Evolutionary conservation across 2,329 filamentous ascomycete species (phyloP).

Genomic region (Diplodia scrobiculata): DNA sequence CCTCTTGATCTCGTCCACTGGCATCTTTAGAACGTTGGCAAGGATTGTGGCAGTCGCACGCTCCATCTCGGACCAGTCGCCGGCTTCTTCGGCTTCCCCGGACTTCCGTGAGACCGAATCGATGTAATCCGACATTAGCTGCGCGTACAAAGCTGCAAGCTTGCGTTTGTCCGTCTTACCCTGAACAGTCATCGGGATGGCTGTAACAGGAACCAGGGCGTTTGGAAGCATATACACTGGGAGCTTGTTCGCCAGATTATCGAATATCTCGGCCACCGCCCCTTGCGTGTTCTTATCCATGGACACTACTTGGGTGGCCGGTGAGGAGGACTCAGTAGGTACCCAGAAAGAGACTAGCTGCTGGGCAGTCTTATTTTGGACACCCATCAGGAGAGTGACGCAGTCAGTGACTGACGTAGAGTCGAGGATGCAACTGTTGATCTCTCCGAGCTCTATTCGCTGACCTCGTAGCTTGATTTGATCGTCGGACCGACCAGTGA

Average conservation of each 20-base stretch:
- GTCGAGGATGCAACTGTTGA: slow-evolving; percentile 64
- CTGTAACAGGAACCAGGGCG: slow-evolving; percentile 68
- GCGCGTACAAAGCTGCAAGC: slow-evolving; percentile 55
- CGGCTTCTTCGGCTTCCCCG: slow-evolving; percentile 41
- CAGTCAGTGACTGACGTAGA: slow-evolving; percentile 61
- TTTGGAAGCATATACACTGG: slow-evolving; percentile 80
- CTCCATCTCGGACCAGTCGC: slow-evolving; percentile 61
- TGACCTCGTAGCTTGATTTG: slow-evolving; percentile 83
- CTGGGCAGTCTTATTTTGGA: slow-evolving; percentile 50
- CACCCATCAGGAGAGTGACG: slow-evolving; percentile 61
- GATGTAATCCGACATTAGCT: slow-evolving; percentile 53
- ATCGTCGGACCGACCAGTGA: slow-evolving; percentile 72
- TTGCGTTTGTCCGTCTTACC: slow-evolving; percentile 69
- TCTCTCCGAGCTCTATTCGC: slow-evolving; percentile 75
- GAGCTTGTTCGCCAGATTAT: slow-evolving; percentile 58
- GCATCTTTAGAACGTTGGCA: slow-evolving; percentile 53
- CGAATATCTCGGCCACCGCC: slow-evolving; percentile 53
- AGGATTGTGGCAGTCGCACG: slow-evolving; percentile 58
- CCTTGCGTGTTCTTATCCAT: slow-evolving; percentile 39
- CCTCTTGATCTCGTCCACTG: slow-evolving; percentile 55
- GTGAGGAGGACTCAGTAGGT: slow-evolving; percentile 38
- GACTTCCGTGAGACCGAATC: slow-evolving; percentile 42
- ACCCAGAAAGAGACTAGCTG: slow-evolving; percentile 70
- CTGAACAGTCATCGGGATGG: slow-evolving; percentile 70
- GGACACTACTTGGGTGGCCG: slow-evolving; percentile 46